Evolutionary conservation across 495 filamentous ascomycete species (phyloP).

Genomic region (Trichoderma erinaceum): DNA sequence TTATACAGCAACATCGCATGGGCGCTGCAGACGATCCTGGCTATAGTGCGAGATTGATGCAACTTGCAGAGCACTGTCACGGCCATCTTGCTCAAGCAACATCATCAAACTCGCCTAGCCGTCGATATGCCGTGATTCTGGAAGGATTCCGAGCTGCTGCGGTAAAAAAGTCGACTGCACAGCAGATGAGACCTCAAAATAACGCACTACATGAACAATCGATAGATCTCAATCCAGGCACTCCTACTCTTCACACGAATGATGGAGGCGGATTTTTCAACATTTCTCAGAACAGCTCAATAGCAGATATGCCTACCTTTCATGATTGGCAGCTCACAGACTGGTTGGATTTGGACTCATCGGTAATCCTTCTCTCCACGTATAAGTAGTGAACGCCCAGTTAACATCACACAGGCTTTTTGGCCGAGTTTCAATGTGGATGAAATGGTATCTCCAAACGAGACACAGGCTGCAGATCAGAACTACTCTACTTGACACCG

Average conservation of each 20-base stretch:
- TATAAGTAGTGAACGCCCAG: not conserved
- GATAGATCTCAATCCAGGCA: not conserved
- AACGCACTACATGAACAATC: not conserved
- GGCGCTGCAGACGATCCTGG: not conserved
- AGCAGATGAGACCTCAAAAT: not conserved
- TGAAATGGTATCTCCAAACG: not conserved
- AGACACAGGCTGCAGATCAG: not conserved
- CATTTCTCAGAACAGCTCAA: conserved; percentile 1
- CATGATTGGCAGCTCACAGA: conserved; percentile 21
- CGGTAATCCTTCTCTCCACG: conserved; percentile 17
- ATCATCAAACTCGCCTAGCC: conserved; percentile 44
- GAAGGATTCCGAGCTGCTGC: conserved; percentile 31
- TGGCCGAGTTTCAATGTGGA: not conserved
- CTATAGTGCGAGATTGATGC: conserved; percentile 18
- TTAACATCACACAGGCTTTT: not conserved
- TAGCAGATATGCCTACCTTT: not conserved
- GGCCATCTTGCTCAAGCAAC: conserved; percentile 45
- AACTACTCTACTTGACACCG: not conserved
- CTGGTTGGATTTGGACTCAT: conserved; percentile 26
- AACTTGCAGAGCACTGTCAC: conserved; percentile 41
- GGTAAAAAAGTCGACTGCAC: conserved; percentile 1
- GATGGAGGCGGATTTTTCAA: not conserved
- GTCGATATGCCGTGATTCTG: conserved; percentile 47
- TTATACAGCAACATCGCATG: conserved; percentile 25
- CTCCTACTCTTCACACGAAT: not conserved